Conservation (phyloP, 1,139 yeast species). For the Yueomyces sp. region DNA sequence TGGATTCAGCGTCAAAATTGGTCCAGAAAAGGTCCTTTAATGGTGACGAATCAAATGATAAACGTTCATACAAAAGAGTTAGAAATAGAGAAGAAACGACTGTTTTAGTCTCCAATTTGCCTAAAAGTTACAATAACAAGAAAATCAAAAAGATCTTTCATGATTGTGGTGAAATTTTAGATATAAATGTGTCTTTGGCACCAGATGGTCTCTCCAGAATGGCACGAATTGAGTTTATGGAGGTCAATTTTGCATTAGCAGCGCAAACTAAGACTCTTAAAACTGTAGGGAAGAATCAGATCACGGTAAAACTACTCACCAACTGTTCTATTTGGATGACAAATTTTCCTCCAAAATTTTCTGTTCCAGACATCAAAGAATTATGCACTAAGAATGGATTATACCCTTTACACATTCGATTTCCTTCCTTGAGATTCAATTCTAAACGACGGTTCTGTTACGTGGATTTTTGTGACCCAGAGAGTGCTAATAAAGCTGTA, state of each 20-base stretch:
- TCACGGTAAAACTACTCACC: conserved; percentile 29
- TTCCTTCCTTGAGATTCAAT: conserved; percentile 53
- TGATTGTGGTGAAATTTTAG: conserved; percentile 48
- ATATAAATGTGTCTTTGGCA: conserved; percentile 24
- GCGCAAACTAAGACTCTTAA: conserved; percentile 53
- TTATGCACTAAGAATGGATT: conserved; percentile 39
- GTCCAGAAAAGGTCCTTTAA: too few relatives aligned
- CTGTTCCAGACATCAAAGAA: conserved; percentile 29
- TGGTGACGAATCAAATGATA: too few relatives aligned
- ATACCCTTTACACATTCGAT: conserved; percentile 36
- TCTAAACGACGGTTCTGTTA: conserved; percentile 63
- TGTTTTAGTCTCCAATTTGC: conserved; percentile 20
- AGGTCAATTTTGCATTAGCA: conserved; percentile 37
- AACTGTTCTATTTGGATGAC: conserved; percentile 33
- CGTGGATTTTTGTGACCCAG: conserved; percentile 40
- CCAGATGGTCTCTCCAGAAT: conserved; percentile 14
- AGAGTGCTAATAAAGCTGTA: conserved; percentile 39
- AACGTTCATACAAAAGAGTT: too few relatives aligned
- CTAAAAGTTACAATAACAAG: conserved; percentile 19
- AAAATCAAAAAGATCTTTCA: conserved; percentile 34
- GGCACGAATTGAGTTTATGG: conserved; percentile 45
- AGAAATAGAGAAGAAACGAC: conserved; percentile 17
- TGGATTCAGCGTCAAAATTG: too few relatives aligned
- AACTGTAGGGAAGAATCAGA: conserved; percentile 29
- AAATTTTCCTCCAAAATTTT: conserved; percentile 53